Base-by-base conservation (phyloP, 164 flowering plant genomes). In the Magnolia kwangsiensis region DNA sequence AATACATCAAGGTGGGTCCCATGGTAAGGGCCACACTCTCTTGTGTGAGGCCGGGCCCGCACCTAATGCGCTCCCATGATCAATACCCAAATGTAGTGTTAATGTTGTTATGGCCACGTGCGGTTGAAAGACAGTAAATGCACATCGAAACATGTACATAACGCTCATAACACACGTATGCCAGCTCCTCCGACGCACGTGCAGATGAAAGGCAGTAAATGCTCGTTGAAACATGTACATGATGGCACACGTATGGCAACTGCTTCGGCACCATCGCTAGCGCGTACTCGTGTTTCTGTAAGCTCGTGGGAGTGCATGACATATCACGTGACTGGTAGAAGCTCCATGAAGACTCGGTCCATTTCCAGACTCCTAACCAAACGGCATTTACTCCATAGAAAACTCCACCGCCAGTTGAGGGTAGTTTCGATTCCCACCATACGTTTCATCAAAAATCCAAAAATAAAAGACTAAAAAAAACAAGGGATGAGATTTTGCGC, bases 341-440 rank as follows among this genome's bases (percentile, higher is more conserved):
- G 50, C 14, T 68, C 50, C 71, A 37, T 45, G 19, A 37, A 63
- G 73, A 74, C 69, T 49, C 21, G 68, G 80, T 78, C 81, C 74
- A 73, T 59, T 11, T 71, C 69, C 77, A 49, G 24, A 70, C 73
- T 58, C 69, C 76, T 73, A 72, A 76, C 74, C 73, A 77, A 73
- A 73, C 81, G 79, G 76, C 82, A 75, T 74, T 81, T 70, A 81
- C 74, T 77, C 82, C 79, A 51, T 55, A 73, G 29, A 77, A 69
- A 72, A 51, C 80, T 77, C 77, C 85, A 24, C 75, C 74, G 76
- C 67, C 76, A 69, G 69, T 50, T 75, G 79, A 51, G 74, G 50
- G 80, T 85, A 70, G 80, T 82, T 87, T 78, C 82, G 49, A 65
- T 58, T 75, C 74, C 71, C 75, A 83, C 79, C 77, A 19, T 75